phyloP scores from a whole-genome alignment of 176 grass and related monocot genomes.

The Echinochloa phyllopogon region DNA sequence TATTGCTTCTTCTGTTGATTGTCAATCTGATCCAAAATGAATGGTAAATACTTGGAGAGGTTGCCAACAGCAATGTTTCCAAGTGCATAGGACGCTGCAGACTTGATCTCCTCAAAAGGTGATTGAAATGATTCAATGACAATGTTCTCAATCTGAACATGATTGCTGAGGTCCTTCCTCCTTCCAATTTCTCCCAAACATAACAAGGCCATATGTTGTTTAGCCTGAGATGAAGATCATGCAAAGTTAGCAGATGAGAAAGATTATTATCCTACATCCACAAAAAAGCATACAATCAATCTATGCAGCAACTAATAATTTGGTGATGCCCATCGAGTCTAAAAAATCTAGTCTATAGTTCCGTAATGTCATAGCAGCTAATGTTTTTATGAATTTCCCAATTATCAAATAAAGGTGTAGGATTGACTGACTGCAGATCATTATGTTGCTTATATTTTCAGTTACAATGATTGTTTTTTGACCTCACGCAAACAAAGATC shows the following conservation, averaged over 20 bases:
- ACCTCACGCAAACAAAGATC: not conserved
- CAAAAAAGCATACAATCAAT: not conserved
- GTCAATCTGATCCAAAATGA: slow-evolving; percentile 93
- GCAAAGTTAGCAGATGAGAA: not conserved
- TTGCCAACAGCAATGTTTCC: slow-evolving; percentile 97
- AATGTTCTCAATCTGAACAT: slow-evolving; percentile 88
- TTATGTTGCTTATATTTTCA: not conserved
- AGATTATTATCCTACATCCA: not conserved
- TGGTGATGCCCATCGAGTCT: not conserved
- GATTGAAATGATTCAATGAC: slow-evolving; percentile 96
- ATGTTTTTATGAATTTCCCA: not conserved
- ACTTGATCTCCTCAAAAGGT: slow-evolving; percentile 96
- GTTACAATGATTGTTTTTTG: not conserved
- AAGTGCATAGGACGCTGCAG: slow-evolving; percentile 91
- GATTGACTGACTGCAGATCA: not conserved
- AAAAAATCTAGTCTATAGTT: not conserved
- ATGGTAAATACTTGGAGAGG: slow-evolving; percentile 88
- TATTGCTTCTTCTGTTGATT: slow-evolving; percentile 98
- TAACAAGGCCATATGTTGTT: slow-evolving; percentile 88
- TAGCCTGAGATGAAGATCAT: slow-evolving; percentile 57
- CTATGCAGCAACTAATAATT: not conserved
- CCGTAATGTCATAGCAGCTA: not conserved
- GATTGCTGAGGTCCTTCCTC: slow-evolving; percentile 78
- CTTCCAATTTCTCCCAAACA: slow-evolving; percentile 91
- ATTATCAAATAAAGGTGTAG: not conserved